Base-by-base conservation (phyloP, 129 eudicot genomes). In the Artemisia annua region DNA sequence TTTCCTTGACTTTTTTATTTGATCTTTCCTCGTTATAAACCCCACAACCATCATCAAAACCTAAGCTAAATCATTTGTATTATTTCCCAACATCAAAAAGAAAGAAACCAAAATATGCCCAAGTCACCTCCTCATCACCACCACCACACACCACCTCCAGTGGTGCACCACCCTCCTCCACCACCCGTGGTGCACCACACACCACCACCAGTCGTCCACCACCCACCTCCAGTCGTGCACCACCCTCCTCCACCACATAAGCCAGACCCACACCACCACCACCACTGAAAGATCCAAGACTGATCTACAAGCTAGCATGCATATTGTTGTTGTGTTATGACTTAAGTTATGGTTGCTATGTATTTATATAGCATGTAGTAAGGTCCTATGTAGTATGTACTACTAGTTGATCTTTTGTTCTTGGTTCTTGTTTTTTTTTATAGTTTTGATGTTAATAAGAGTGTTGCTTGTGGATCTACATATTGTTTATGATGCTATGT, bases 231-330 rank as follows among this genome's bases (percentile, higher is more conserved):
- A 8, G 74, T 71, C 13, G 77, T 65, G 7, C 82, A 62, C 68
- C 67, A 78, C 56, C 77, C 77, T 63, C 59, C 58, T 26, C 82
- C 82, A 60, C 83, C 70, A 5, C 83, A 59, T 66, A 74, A 67
- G 49, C 75, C 79, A 20, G 66, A 68, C 13, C 68, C 73, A 48
- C 76, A 55, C 24, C 76, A 51, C 16, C 13, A 11, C 17, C 66
- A 64, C 78, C 78, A 66, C 74, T 56, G 19, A 39, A 2, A 58
- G 66, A 3, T 16, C 66, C 81, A 62, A 35, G 43, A 35, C 43
- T 35, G 76, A 63, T 70, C 71, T 62, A 62, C 76, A 69, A 70
- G 48, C 76, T 61, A 35, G 43, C 16, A 61, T 30, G n/a, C 26
- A 24, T 60, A n/a, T n/a, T n/a, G 66, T 14, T 28, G 46, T 70